phyloP scores from a whole-genome alignment of 352 stramenopile genomes.

The Thalassiosira livingstoniorum region DNA sequence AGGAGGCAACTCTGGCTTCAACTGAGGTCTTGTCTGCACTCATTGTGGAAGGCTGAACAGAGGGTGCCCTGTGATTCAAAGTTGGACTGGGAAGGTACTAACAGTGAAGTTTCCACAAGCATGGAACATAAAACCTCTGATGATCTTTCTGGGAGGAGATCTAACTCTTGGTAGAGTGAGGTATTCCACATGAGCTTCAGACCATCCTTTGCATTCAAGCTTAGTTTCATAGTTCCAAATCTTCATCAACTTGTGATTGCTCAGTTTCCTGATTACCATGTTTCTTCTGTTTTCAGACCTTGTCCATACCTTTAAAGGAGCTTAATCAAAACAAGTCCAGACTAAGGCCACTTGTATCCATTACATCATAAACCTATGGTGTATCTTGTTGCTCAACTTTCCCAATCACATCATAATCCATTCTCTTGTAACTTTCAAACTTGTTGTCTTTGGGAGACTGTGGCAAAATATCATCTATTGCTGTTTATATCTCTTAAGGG shows the following conservation, averaged over 20 bases:
- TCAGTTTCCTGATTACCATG: constrained; percentile 6
- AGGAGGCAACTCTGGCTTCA: not conserved
- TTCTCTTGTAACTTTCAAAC: not conserved
- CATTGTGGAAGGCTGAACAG: not conserved
- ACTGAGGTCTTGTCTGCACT: not conserved
- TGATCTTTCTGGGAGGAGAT: constrained; percentile 45
- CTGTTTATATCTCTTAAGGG: constrained; percentile 21
- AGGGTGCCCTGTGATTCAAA: not conserved
- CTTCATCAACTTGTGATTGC: constrained; percentile 13
- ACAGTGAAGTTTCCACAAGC: not conserved
- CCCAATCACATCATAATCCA: not conserved
- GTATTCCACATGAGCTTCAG: not conserved
- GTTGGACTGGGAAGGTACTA: not conserved
- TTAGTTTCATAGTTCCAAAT: constrained; percentile 44
- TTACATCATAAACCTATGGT: not conserved
- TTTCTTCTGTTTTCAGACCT: constrained; percentile 2
- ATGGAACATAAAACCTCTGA: constrained; percentile 21
- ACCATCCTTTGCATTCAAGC: constrained; percentile 5
- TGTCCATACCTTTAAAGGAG: not conserved
- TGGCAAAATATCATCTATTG: constrained; percentile 36
- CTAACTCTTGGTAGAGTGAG: not conserved
- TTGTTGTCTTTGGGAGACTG: no score
- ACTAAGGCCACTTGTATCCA: not conserved
- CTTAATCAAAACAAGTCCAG: not conserved
- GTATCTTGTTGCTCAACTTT: not conserved